Evolutionary conservation across 2,329 filamentous ascomycete genomes (phyloP), one percentile per base, ranked within the genome.

Genomic region (Aspergillus sp.): DNA sequence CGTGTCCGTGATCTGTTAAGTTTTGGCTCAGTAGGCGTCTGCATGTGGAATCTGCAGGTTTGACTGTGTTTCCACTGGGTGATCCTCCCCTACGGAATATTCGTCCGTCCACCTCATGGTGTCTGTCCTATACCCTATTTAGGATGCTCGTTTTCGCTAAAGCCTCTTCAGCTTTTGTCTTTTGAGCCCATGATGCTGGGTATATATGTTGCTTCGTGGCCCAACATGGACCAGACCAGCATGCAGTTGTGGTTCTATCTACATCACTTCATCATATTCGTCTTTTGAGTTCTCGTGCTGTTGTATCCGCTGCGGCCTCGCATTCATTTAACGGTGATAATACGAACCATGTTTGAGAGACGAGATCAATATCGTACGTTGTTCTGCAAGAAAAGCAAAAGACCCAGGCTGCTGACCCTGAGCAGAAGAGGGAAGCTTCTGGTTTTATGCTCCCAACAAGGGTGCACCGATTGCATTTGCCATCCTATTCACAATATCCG

Each of bases 371-470:
- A 65, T 49, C 61, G 67, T 69, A 45, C 51, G 67, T 17, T 16
- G 6, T 3, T 3, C 23, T 13, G 40, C 47, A 10, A 14, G 13
- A n/a, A 21, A 21, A 3, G 6, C 19, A 9, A 23, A 23, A 11
- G 14, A 42, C 21, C 17, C 14, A 5, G 14, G 3, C 19, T 36
- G 34, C 57, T 64, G 41, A 66, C 36, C 32, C 21, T 9, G 25
- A 16, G 10, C 19, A 70, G 68, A 71, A 53, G 62, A 65, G 32
- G 68, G 63, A 19, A 72, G 69, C 45, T 62, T 68, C 49, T 76
- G 70, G 68, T 68, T 68, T 54, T 76, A 76, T 60, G 65, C 65
- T 9, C 74, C 74, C 2, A 73, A 70, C 38, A 73, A 75, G 60
- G 73, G 71, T 4, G 68, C 69, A 5, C 67, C 74, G 3, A 71